Evolutionary conservation across 331 rosid genomes (phyloP).

Genomic region (Prunus yedoensis): DNA sequence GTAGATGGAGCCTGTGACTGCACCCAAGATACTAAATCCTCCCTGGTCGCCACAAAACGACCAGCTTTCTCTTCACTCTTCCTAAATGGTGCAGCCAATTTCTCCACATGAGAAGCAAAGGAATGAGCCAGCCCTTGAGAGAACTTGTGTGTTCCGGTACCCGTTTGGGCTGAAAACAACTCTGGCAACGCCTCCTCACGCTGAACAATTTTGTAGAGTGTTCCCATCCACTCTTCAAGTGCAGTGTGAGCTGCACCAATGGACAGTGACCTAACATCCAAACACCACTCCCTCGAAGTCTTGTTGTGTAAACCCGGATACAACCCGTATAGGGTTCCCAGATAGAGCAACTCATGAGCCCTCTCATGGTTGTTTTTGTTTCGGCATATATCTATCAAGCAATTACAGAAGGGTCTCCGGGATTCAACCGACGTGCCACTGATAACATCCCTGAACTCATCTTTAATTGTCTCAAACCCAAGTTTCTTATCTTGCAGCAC

Average conservation of each 20-base stretch:
- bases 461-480: slow-evolving; percentile 58
- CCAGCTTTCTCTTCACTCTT: slow-evolving; percentile 68
- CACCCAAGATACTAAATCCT: slow-evolving; percentile 83
- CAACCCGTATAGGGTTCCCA: slow-evolving; percentile 81
- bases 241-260: slow-evolving; percentile 92
- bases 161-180: slow-evolving; percentile 73
- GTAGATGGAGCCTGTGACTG: slow-evolving; percentile 42
- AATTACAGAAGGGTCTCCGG: slow-evolving; percentile 89
- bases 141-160: slow-evolving; percentile 74
- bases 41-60: slow-evolving; percentile 65
- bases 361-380: slow-evolving; percentile 62
- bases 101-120: slow-evolving; percentile 73
- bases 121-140: slow-evolving; percentile 78
- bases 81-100: slow-evolving; percentile 66
- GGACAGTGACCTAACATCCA: slow-evolving; percentile 82
- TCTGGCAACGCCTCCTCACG: slow-evolving; percentile 59
- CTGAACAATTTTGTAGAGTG: slow-evolving; percentile 63
- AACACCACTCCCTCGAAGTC: slow-evolving; percentile 64
- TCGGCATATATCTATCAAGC: slow-evolving; percentile 87
- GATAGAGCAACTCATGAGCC: slow-evolving; percentile 88
- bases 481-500: slow-evolving; percentile 48
- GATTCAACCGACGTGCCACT: slow-evolving; percentile 60
- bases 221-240: slow-evolving; percentile 91
- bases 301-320: slow-evolving; percentile 89
- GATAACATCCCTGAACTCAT: slow-evolving; percentile 60